Conservation (phyloP, 495 filamentous ascomycete species). For the Physcia stellaris region DNA sequence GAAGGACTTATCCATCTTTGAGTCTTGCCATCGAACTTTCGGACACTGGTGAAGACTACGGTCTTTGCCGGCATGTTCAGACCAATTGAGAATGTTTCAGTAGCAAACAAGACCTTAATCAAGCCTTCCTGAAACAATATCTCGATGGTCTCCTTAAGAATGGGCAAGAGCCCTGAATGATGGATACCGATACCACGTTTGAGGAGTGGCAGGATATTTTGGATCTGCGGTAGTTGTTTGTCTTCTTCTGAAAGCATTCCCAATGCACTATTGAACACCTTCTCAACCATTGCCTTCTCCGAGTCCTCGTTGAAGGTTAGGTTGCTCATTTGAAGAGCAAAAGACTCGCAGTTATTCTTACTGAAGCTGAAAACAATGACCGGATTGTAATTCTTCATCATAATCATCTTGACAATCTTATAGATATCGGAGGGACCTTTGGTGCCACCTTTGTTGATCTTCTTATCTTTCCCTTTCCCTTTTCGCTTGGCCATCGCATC, state of each 20-base stretch:
- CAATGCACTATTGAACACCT: slow-evolving; percentile 86
- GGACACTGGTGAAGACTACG: slow-evolving; percentile 91
- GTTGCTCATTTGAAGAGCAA: slow-evolving; percentile 69
- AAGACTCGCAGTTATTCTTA: slow-evolving; percentile 84
- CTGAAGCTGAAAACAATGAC: slow-evolving; percentile 99
- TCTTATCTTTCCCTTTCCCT: slow-evolving; percentile 83
- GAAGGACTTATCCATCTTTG: slow-evolving; percentile 82
- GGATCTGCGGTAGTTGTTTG: slow-evolving; percentile 71
- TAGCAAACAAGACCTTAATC: slow-evolving; percentile 95
- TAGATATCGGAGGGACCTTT: slow-evolving; percentile 70
- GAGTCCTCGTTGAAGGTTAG: slow-evolving; percentile 96
- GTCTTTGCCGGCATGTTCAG: slow-evolving; percentile 99
- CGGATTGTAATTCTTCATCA: slow-evolving; percentile 88
- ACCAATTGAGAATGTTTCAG: slow-evolving; percentile 96
- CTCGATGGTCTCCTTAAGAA: slow-evolving; percentile 96
- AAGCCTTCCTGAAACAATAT: slow-evolving; percentile 96
- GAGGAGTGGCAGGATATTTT: slow-evolving; percentile 78
- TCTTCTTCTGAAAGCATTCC: slow-evolving; percentile 86
- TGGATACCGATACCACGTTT: slow-evolving; percentile 91
- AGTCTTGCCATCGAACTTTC: slow-evolving; percentile 81
- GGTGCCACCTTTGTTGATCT: slow-evolving; percentile 71
- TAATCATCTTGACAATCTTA: slow-evolving; percentile 97
- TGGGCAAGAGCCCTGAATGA: slow-evolving; percentile 89
- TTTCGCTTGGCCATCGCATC: slow-evolving; percentile 66
- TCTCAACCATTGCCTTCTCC: slow-evolving; percentile 86